These are phyloP conservation scores for Eucalyptus erythrocorys DNA, from an alignment of 345 rosid genomes.

Conservation along the genomic window DNA sequence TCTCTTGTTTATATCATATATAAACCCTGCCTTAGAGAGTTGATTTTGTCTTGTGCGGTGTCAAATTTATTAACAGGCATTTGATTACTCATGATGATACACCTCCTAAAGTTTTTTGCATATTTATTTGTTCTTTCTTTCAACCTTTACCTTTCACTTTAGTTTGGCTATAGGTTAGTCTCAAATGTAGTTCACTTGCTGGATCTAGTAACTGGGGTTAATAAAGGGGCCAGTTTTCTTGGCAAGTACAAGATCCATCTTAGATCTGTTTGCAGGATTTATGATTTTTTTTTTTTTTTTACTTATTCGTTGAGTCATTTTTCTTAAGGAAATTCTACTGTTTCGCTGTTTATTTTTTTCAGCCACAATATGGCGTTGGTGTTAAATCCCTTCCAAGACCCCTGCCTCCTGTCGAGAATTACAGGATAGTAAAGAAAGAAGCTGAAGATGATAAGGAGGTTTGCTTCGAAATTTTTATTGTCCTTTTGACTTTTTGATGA, in stretches of 20 bases:
- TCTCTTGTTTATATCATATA: neutral
- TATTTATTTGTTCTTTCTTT: neutral
- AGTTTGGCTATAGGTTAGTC: neutral
- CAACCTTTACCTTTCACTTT: neutral
- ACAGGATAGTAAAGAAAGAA: conserved; percentile 17
- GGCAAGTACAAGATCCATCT: neutral
- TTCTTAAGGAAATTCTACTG: neutral
- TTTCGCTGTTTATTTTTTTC: conserved; percentile 1
- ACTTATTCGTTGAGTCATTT: neutral
- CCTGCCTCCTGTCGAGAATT: conserved; percentile 29
- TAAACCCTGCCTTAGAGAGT: neutral
- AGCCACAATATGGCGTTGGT: conserved; percentile 42
- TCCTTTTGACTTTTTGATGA: neutral
- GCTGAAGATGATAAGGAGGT: conserved; percentile 27
- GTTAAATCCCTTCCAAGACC: conserved; percentile 71
- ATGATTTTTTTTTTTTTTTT: neutral
- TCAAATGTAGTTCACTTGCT: neutral
- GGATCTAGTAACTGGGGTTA: neutral
- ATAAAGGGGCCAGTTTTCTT: neutral
- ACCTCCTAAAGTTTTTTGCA: neutral
- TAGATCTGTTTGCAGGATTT: neutral
- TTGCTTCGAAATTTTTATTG: neutral
- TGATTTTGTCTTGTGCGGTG: neutral
- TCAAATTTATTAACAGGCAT: neutral
- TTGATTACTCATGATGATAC: neutral